Base-by-base conservation (phyloP, 2,329 filamentous ascomycete genomes). In the Neofusicoccum laricinum region DNA sequence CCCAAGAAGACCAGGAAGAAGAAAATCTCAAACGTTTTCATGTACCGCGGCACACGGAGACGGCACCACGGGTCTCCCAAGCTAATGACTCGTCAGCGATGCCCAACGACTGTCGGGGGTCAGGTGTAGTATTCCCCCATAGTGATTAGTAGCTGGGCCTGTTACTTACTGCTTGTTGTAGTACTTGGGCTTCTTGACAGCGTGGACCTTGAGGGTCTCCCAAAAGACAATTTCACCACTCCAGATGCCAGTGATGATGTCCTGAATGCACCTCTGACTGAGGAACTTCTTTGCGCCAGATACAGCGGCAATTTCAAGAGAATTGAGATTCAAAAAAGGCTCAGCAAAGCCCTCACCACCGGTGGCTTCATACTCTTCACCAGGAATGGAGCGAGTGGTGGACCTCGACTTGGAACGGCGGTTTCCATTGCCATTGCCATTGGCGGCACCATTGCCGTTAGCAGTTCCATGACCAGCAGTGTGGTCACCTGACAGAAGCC, bases 201-300 rank as follows among this genome's bases (percentile, higher is more conserved):
- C 87, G 70, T 90, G 81, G 8, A 91, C 84, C 8, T 86, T 89
- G n/a, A 96, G 80, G 5, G 83, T 86, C 66, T 93, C 89, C 92
- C 92, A 96, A 75, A 96, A 95, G 41, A 93, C 86, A 66, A 96
- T 92, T 68, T 93, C 89, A 50, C 92, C 92, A 67, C 88, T 87
- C 92, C 92, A 96, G 62, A 96, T 91, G 55, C 90, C 90, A 50
- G 90, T 89, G 67, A 96, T 86, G 68, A 96, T 90, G 71, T 90
- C 90, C 73, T 96, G 92, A 11, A 96, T 90, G 2, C 91, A 86
- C 66, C 85, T 84, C 75, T 96, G 92, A 71, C 89, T 89, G 40
- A 96, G 83, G 69, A 96, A 96, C 50, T 90, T 90, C 78, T 96
- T 96, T 34, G 91, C 91, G 65, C 91, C 85, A 12, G 89, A 89